Evolutionary conservation across 1,284 basidiomycete genomes (phyloP).

Genomic region (Ceratobasidium sp.): DNA sequence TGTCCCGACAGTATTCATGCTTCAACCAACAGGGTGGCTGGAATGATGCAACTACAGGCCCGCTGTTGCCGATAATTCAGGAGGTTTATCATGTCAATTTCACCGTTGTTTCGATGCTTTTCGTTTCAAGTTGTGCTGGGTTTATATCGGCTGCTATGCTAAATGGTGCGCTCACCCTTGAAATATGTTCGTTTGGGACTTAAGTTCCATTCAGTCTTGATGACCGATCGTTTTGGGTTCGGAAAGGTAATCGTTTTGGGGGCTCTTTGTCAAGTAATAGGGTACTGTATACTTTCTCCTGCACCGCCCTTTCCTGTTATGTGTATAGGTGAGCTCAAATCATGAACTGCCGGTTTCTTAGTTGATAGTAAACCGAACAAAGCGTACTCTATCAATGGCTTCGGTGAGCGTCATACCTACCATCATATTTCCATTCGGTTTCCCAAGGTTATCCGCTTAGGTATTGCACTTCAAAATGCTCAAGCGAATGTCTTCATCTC

Average conservation of each 20-base stretch:
- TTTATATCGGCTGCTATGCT: slow-evolving; percentile 2
- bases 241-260: slow-evolving; percentile 25
- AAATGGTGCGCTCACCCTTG: not conserved
- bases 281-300: slow-evolving; percentile 63
- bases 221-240: slow-evolving; percentile 37
- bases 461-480: slow-evolving; percentile 51
- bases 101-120: slow-evolving; percentile 58
- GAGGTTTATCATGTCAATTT: slow-evolving; percentile 58
- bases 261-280: slow-evolving; percentile 51
- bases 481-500: slow-evolving; percentile 65
- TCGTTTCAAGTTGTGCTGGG: slow-evolving; percentile 56
- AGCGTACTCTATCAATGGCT: slow-evolving; percentile 64
- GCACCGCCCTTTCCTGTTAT: slow-evolving; percentile 68
- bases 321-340: slow-evolving; percentile 15
- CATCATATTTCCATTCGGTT: not conserved
- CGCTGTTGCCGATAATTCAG: slow-evolving; percentile 66
- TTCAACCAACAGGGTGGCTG: slow-evolving; percentile 53
- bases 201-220: slow-evolving; percentile 11
- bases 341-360: slow-evolving; percentile 46
- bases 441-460: slow-evolving; percentile 40
- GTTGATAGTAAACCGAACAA: slow-evolving; percentile 49
- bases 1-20: not conserved
- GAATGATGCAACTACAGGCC: slow-evolving; percentile 63
- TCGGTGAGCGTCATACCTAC: slow-evolving; percentile 55
- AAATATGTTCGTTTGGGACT: not conserved